Conservation (phyloP, 2,329 filamentous ascomycete species). For the Lachnellula hyalina region DNA sequence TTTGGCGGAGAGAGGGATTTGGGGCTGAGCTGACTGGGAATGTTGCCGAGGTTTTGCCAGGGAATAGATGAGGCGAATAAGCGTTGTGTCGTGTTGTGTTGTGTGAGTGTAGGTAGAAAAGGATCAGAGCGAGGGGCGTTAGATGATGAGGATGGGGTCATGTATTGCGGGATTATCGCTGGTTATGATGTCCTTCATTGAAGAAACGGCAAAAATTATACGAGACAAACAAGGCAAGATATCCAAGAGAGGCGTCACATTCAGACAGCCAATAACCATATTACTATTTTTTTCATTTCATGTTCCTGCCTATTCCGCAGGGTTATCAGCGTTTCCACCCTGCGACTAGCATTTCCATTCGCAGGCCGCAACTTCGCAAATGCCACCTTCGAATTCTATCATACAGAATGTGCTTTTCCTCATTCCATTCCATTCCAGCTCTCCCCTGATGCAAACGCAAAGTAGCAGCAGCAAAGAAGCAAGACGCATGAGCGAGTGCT, state of each 20-base stretch:
- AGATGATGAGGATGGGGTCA: too few species aligned
- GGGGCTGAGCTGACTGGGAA: too few species aligned
- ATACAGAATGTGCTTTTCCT: not conserved
- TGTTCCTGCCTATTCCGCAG: not conserved
- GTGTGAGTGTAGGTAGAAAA: too few species aligned
- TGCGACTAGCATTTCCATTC: not conserved
- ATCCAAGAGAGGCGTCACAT: not conserved
- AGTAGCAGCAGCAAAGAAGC: not conserved
- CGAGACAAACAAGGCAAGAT: too few species aligned
- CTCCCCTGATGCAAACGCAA: not conserved
- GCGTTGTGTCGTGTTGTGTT: too few species aligned
- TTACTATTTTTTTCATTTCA: not conserved
- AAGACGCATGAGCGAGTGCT: not conserved
- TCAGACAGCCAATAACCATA: not conserved
- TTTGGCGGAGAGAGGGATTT: too few species aligned
- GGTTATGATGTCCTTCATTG: too few species aligned
- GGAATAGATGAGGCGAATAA: too few species aligned
- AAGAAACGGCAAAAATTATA: too few species aligned
- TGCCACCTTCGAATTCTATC: not conserved
- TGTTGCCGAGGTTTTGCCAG: too few species aligned
- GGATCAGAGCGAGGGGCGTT: too few species aligned
- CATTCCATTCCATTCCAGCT: not conserved
- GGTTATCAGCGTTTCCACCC: not conserved
- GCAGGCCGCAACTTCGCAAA: not conserved
- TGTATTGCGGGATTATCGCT: too few species aligned